Evolutionary conservation across 2,329 filamentous ascomycete genomes (phyloP), one percentile per base, ranked within the genome.

Genomic region (Immersiporthe knoxdaviesiana): DNA sequence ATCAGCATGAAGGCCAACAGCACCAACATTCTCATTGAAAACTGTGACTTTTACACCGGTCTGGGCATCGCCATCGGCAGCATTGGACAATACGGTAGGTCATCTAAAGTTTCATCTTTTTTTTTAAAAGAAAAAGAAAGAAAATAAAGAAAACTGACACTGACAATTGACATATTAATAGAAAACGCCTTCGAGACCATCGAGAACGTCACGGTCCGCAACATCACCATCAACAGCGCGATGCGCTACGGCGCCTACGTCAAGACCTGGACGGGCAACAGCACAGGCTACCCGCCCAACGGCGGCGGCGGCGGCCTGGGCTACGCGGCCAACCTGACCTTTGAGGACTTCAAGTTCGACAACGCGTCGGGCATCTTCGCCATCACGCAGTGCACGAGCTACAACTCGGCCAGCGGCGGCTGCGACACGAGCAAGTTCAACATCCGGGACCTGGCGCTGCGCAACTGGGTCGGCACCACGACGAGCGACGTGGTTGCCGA

Each of bases 1-100:
- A 77, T 81, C 47, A 79, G 79, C 18, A 75, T 79, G 39, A 81
- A 81, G 68, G 79, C 78, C 2, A 82, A 82, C 70, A 79, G 77
- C 37, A 79, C 76, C 12, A 81, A 81, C 59, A 71, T 81, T 27
- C 71, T 78, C n/a, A 79, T 80, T 14, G 74, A 76, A 41, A 80
- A 82, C 65, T 75, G 79, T 12, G 79, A 77, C 11, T 81, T 79
- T 70, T 75, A 81, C 71, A 75, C 77, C 30, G 77, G 77, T 10
- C 75, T 75, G 27, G 79, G 79, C 2, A 78, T 81, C 71, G 75
- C 78, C 10, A 80, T 82, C 62, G 80, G 80, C 1, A 79, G 77
- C 3, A 74, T 82, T 12, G 80, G 80, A 1, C 80, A 81, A 61
- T 79, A 79, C 50, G 74, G 78, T n/a, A 73, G 72, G 16, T 75